Conservation (phyloP, 805 yeast species). For the Yarrowia porcina region DNA sequence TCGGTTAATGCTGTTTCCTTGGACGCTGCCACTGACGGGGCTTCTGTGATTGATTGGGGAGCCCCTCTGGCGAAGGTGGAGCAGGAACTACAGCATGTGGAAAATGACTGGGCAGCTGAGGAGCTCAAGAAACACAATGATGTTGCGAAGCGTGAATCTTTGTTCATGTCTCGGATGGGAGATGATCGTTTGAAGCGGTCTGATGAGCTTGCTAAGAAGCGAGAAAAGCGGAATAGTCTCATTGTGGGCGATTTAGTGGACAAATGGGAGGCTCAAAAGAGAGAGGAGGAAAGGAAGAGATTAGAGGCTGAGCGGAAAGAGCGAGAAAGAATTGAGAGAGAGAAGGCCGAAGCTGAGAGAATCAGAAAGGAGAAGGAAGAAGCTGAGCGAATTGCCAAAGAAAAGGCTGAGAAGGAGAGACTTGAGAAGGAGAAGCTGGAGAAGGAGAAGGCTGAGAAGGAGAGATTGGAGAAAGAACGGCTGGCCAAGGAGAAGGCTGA, state of each 20-base stretch:
- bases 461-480: neutral
- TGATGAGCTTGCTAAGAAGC: slow-evolving; percentile 15
- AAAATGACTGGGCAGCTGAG: neutral
- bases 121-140: slow-evolving; percentile 1
- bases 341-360: slow-evolving; percentile 15
- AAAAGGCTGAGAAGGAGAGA: slow-evolving; percentile 5
- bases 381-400: neutral
- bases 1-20: neutral
- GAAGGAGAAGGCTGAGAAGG: slow-evolving; percentile 25
- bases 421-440: slow-evolving; percentile 31
- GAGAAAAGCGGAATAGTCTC: slow-evolving; percentile 21
- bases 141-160: neutral
- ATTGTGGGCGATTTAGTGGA: slow-evolving; percentile 14
- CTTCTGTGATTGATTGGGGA: neutral
- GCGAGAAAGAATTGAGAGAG: neutral
- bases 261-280: slow-evolving; percentile 28
- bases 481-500: slow-evolving; percentile 31
- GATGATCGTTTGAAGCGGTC: slow-evolving; percentile 21
- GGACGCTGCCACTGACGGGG: neutral
- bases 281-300: slow-evolving; percentile 27
- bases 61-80: slow-evolving; percentile 3
- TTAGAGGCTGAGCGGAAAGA: slow-evolving; percentile 16
- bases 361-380: slow-evolving; percentile 25
- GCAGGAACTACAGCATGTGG: neutral
- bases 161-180: neutral